Percentiles rank a stretch among this genome's conserved stretches.
Conservation (phyloP, 345 rosid species). For the Gynandropsis gynandra region DNA sequence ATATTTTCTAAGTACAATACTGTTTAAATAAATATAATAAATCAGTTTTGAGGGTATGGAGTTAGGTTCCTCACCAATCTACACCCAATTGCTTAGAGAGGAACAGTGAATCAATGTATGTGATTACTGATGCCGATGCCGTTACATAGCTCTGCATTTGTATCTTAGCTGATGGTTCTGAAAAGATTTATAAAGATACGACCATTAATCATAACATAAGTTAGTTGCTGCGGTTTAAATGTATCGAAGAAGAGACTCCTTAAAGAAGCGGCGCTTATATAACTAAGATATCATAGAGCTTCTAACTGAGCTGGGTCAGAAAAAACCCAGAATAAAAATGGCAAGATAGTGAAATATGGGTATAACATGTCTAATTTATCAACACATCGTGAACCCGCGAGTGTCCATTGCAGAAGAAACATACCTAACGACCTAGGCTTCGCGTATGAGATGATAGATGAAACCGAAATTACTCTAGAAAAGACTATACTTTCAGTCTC, state of each 20-base stretch:
- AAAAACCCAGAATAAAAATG: neutral
- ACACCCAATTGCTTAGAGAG: conserved; percentile 59
- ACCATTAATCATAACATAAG: neutral
- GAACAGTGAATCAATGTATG: conserved; percentile 62
- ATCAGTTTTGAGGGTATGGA: too few relatives aligned
- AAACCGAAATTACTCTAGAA: neutral
- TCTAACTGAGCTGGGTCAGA: conserved; percentile 2
- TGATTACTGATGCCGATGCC: conserved; percentile 51
- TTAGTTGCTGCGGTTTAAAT: neutral
- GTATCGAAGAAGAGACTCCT: conserved; percentile 4
- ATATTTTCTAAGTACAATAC: too few relatives aligned
- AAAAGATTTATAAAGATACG: conserved; percentile 12
- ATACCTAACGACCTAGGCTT: too few relatives aligned
- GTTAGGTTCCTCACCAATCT: conserved; percentile 58
- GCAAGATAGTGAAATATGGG: neutral
- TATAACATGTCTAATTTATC: neutral
- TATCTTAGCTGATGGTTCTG: conserved; percentile 69
- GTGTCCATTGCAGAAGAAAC: conserved; percentile 1
- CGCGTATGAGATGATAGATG: too few relatives aligned
- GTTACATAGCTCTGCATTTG: conserved; percentile 58
- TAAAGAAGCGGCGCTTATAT: neutral
- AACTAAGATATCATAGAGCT: neutral
- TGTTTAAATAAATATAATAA: too few relatives aligned
- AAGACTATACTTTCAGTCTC: neutral
- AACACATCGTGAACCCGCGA: neutral